Percentiles rank a stretch among this genome's conserved stretches.
Evolutionary conservation across 1,139 yeast genomes (phyloP).

Genomic region (Sugiyamaella castrensis): DNA sequence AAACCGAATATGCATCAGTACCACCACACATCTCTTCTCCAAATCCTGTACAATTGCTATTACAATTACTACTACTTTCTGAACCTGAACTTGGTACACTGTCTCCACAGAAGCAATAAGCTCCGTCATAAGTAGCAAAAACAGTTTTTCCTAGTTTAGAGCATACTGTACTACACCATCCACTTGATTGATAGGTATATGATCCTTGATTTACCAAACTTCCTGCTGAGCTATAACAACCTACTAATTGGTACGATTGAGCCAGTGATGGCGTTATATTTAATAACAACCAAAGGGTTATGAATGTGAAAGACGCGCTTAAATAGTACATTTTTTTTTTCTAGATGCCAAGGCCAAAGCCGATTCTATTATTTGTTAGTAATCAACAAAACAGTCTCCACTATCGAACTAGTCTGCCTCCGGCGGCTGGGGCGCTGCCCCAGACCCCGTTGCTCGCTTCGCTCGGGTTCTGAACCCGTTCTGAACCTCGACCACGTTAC

Average conservation of each 20-base stretch:
- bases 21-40: constrained; percentile 59
- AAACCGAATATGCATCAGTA: constrained; percentile 43
- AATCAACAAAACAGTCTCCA: no score
- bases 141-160: constrained; percentile 38
- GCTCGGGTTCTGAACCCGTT: no score
- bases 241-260: constrained; percentile 9
- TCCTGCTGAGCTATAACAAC: constrained; percentile 28
- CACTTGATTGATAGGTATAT: constrained; percentile 19
- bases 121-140: constrained; percentile 58
- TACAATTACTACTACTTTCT: constrained; percentile 42
- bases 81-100: constrained; percentile 45
- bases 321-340: no score
- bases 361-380: no score
- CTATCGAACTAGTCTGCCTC: no score
- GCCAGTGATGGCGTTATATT: no score
- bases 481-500: no score
- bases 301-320: no score
- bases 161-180: constrained; percentile 20
- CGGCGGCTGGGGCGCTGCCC: no score
- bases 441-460: no score
- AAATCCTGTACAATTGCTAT: constrained; percentile 51
- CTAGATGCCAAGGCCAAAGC: no score
- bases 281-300: no score
- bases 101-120: constrained; percentile 64
- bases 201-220: constrained; percentile 23